Evolutionary conservation across 331 rosid species (phyloP), one percentile per base, ranked within the genome.

Genomic region (Phaseolus coccineus): DNA sequence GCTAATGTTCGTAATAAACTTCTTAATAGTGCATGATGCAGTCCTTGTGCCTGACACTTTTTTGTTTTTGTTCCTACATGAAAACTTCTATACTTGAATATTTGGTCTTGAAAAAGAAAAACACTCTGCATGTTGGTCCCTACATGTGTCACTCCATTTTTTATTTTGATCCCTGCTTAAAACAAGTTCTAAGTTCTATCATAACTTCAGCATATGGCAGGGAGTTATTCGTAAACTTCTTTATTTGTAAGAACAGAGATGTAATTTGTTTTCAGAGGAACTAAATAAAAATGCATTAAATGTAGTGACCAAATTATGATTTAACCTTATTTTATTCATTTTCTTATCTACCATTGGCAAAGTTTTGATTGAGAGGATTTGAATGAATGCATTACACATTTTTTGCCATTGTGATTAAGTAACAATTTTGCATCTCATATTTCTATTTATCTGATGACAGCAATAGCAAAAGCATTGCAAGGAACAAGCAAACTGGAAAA

Each of bases 401-500:
- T 61, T 79, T 64, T 33, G 72, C 61, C 25, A 14, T 16, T 69
- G 50, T 63, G 67, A 71, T 50, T 25, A 47, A 78, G 14, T 51
- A 69, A 24, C 61, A 57, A 25, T 65, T 52, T 40, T 27, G 28
- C 69, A 19, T 80, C 24, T 82, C 13, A 42, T 42, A 44, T 71
- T 53, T 91, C 30, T 70, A 77, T 69, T 75, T 67, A 35, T 77
- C 65, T 64, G 44, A 83, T 84, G 76, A 58, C 96, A 95, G 98
- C 86, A 46, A 55, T 95, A 69, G 83, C 87, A 42, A 92, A 93
- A 80, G 93, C 93, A 19, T 79, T 90, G 84, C 77, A 27, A 44
- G 88, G 93, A 71, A 84, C 89, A 55, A 86, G 89, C 88, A 93
- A 89, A 84, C 70, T 91, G 81, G 96, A 85, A 82, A 90, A 75